Evolutionary conservation across 2,329 filamentous ascomycete genomes (phyloP), one percentile per base, ranked within the genome.

Genomic region (Exophiala oligosperma): DNA sequence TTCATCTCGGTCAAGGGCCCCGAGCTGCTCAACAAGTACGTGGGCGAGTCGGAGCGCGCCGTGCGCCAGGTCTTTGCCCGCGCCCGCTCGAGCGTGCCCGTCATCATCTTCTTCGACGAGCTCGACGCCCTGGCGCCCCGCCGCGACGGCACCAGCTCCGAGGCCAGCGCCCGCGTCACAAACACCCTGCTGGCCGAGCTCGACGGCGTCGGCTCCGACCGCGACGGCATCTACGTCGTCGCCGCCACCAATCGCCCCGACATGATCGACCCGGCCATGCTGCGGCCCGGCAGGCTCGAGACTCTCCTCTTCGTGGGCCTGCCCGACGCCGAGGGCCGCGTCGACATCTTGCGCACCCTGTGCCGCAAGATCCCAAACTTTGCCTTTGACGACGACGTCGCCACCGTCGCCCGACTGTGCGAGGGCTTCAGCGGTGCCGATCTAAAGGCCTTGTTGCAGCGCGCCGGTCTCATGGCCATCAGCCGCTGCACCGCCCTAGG

Each of bases 1-100:
- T 99, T 99, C 78, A 99, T 99, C 74, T 92, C 91, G 52, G 91
- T 99, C 75, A 97, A 97, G 74, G 94, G 94, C 0, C 94, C 94
- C 0, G 94, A 99, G 72, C 80, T 99, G 8, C 83, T 99, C 47
- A 97, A 97, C 79, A 99, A 97, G 75, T 99, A 93, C 71, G 92
- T 99, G 8, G 94, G 94, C 65, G 94, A 99, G 74, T 95, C 91
- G 5, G 94, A 99, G 76, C 88, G 93, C 9, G 91, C 92, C 0
- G 89, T 99, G 1, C 87, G 94, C 23, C 91, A 96, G 71, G 89
- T 97, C 0, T 99, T 99, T 74, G 85, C 87, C 63, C 88, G 93
- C 14, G 94, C 94, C 0, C 85, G 92, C 52, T 89, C 89, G 0
- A 93, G 89, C 6, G 84, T 92, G 0, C 94, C 94, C 0, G 97